These are phyloP conservation scores for Pyrenochaeta sp. DNA, from an alignment of 2,329 filamentous ascomycete genomes.

Conservation along the genomic window DNA sequence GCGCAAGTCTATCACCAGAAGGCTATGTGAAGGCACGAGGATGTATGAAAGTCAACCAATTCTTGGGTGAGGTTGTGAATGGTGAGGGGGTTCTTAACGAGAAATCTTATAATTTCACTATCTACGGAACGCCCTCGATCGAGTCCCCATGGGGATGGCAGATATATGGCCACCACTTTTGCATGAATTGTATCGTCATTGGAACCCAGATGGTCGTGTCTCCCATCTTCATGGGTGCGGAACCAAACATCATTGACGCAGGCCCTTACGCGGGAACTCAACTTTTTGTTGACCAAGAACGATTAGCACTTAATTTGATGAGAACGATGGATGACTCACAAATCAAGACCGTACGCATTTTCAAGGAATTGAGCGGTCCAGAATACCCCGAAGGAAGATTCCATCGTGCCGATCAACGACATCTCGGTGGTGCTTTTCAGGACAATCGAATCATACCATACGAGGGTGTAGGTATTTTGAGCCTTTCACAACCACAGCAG, in stretches of 20 bases:
- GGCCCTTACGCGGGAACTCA: slow-evolving; percentile 68
- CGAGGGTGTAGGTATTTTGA: slow-evolving; percentile 66
- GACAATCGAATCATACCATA: slow-evolving; percentile 78
- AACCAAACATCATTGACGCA: slow-evolving; percentile 74
- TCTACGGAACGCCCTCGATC: slow-evolving; percentile 69
- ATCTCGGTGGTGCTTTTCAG: slow-evolving; percentile 76
- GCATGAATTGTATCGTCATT: slow-evolving; percentile 72
- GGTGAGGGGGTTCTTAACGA: slow-evolving; percentile 71
- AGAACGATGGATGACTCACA: slow-evolving; percentile 59
- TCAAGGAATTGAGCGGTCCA: slow-evolving; percentile 66
- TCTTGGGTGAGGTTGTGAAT: slow-evolving; percentile 71
- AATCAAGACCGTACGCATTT: slow-evolving; percentile 61
- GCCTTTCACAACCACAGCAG: slow-evolving; percentile 60
- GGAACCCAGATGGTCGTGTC: slow-evolving; percentile 70
- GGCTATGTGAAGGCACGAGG: slow-evolving; percentile 72
- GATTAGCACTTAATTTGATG: slow-evolving; percentile 71
- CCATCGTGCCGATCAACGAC: slow-evolving; percentile 72
- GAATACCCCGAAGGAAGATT: slow-evolving; percentile 62
- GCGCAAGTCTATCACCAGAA: slow-evolving; percentile 64
- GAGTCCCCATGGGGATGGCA: slow-evolving; percentile 71
- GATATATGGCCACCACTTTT: slow-evolving; percentile 80
- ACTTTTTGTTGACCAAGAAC: slow-evolving; percentile 70
- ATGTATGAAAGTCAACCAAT: slow-evolving; percentile 76
- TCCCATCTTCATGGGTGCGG: slow-evolving; percentile 79
- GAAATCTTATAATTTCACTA: slow-evolving; percentile 74